Conservation (phyloP, 2,329 filamentous ascomycete genomes). For the Sporothrix inflata region DNA sequence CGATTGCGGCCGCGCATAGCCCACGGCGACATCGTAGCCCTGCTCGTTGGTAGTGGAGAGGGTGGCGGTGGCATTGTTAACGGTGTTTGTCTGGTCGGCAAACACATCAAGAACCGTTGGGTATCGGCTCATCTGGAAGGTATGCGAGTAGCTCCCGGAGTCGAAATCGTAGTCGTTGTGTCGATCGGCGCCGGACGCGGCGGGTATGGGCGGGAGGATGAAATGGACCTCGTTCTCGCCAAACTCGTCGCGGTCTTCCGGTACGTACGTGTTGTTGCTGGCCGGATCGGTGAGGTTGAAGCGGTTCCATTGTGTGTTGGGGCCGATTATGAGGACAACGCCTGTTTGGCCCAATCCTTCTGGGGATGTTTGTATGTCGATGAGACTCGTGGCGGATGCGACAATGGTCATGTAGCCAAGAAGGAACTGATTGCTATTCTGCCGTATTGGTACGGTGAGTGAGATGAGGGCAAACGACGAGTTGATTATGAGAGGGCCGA, state of each 20-base stretch:
- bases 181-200: slow-evolving; percentile 47
- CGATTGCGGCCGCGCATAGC: slow-evolving; percentile 72
- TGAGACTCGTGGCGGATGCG: slow-evolving; percentile 67
- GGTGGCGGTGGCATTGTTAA: slow-evolving; percentile 70
- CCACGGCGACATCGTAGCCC: slow-evolving; percentile 71
- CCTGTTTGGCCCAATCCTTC: slow-evolving; percentile 75
- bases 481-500: slow-evolving; percentile 77
- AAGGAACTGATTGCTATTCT: slow-evolving; percentile 65
- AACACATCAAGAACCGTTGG: slow-evolving; percentile 66
- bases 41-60: slow-evolving; percentile 76
- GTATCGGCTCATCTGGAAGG: slow-evolving; percentile 65
- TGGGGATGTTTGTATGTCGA: slow-evolving; percentile 62
- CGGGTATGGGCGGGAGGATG: slow-evolving; percentile 58
- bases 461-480: slow-evolving; percentile 75
- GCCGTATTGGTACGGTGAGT: slow-evolving; percentile 77
- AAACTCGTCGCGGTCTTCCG: slow-evolving; percentile 45
- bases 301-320: slow-evolving; percentile 66
- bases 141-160: slow-evolving; percentile 48
- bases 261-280: slow-evolving; percentile 52
- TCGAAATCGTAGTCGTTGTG: slow-evolving; percentile 51
- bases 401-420: slow-evolving; percentile 84
- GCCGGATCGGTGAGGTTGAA: slow-evolving; percentile 54
- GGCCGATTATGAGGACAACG: slow-evolving; percentile 70
- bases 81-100: slow-evolving; percentile 49
- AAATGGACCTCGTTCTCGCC: slow-evolving; percentile 57